These are phyloP conservation scores for Pythium aquatile DNA, from an alignment of 352 stramenopile genomes.

Conservation along the genomic window DNA sequence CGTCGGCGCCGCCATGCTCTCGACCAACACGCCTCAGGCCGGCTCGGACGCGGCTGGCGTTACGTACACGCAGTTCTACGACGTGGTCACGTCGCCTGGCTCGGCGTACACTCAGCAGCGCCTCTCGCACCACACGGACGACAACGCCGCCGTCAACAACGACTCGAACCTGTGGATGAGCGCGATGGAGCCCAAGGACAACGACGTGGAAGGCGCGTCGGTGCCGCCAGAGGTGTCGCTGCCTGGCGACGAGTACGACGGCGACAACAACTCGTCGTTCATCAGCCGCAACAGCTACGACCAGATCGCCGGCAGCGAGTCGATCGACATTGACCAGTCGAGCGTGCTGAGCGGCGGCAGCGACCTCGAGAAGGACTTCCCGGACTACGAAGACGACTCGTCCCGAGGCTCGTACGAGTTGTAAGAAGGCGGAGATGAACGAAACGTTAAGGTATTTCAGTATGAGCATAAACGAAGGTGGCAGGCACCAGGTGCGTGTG, in stretches of 20 bases:
- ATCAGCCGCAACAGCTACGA: constrained; percentile 73
- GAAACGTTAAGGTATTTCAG: constrained; percentile 1
- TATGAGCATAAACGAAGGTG: constrained; percentile 3
- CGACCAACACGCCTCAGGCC: constrained; percentile 39
- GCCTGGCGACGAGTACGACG: constrained; percentile 34
- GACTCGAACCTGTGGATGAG: constrained; percentile 78
- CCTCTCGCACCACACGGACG: constrained; percentile 31
- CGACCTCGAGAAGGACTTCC: constrained; percentile 73
- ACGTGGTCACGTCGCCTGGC: constrained; percentile 62
- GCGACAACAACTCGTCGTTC: constrained; percentile 35
- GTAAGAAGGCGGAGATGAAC: constrained; percentile 26
- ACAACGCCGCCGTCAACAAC: constrained; percentile 29
- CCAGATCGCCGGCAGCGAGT: constrained; percentile 27
- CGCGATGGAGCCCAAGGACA: constrained; percentile 79
- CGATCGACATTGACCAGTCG: constrained; percentile 52
- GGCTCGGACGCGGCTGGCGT: constrained; percentile 46
- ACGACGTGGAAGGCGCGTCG: constrained; percentile 62
- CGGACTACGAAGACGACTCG: constrained; percentile 69
- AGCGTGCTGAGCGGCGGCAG: constrained; percentile 71
- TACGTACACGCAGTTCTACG: constrained; percentile 76
- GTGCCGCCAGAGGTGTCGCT: constrained; percentile 39
- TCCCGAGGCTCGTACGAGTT: constrained; percentile 79
- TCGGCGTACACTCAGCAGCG: constrained; percentile 27
- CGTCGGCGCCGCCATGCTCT: constrained; percentile 30
- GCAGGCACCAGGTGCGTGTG: background rate